Base-by-base conservation (phyloP, 441 rosid genomes). In the Biscutella laevigata region DNA sequence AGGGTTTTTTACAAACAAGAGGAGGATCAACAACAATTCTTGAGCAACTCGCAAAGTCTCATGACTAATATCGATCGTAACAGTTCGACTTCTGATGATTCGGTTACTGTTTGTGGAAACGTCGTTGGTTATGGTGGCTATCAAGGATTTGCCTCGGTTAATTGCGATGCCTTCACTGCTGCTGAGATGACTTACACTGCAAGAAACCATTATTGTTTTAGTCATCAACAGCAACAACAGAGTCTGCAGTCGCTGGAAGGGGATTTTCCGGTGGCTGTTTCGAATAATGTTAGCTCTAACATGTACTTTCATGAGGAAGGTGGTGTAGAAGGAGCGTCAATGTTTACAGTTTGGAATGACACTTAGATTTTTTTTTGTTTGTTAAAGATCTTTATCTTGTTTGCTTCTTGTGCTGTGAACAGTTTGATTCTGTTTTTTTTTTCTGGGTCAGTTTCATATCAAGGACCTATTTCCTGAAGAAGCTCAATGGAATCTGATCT, bases 331-430 rank as follows among this genome's bases (percentile, higher is more conserved):
- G 84, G 74, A 28, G 61, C 82, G 53, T 72, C 86, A 43, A 41
- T 75, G 45, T 82, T 82, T 69, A 62, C 86, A 0, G 81, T 78
- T 34, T 82, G 84, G 94, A 84, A 76, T 11, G 81, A 73, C 20
- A 46, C 77, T 27, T 82, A 60, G n/a, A n/a, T n/a, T n/a, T n/a
- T n/a, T n/a, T n/a, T n/a, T n/a, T n/a, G n/a, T n/a, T n/a, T n/a
- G n/a, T n/a, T n/a, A n/a, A 45, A 12, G 33, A 26, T 39, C 14
- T 64, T 56, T 22, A 16, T 14, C n/a, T 70, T 67, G n/a, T 42
- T 36, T 57, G 42, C 12, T 44, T 41, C 27, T 27, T 54, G 54
- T 57, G 64, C 9, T 43, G 13, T 13, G 39, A 36, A 42, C 64
- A 28, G 26, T 51, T 34, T 42, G 24, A 43, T 42, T 57, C 27